Percentiles rank a stretch among this genome's conserved stretches.
phyloP scores from a whole-genome alignment of 1,139 yeast species.

The Debaryomyces subglobosus region DNA sequence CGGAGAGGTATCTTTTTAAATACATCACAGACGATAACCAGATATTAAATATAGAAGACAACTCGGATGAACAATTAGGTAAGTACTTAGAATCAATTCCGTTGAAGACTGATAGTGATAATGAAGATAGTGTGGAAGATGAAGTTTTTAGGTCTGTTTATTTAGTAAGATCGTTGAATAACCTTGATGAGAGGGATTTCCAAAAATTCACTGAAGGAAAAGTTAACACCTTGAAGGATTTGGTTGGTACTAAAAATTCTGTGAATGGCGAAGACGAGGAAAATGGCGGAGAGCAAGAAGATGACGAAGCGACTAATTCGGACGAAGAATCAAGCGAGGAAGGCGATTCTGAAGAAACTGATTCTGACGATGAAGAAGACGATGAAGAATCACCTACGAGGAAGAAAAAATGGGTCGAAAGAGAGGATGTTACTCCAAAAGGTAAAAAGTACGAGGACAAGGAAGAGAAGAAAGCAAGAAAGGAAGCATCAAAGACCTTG shows the following conservation, averaged over 20 bases:
- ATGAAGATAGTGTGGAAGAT: conserved; percentile 66
- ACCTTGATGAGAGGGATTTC: conserved; percentile 85
- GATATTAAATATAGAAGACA: conserved; percentile 38
- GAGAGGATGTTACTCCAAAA: conserved; percentile 40
- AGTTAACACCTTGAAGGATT: conserved; percentile 71
- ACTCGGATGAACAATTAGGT: conserved; percentile 44
- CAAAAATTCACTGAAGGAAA: conserved; percentile 80
- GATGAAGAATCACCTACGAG: conserved; percentile 19
- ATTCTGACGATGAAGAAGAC: conserved; percentile 33
- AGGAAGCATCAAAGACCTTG: conserved; percentile 79
- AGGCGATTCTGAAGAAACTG: conserved; percentile 31
- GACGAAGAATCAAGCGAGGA: conserved; percentile 32
- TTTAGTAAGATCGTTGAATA: conserved; percentile 73
- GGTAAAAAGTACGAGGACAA: conserved; percentile 86
- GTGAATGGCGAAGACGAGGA: conserved; percentile 32
- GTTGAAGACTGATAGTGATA: conserved; percentile 52
- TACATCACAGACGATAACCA: conserved; percentile 58
- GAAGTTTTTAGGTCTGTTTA: conserved; percentile 87
- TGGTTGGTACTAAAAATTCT: conserved; percentile 45
- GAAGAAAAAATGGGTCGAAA: conserved; percentile 47
- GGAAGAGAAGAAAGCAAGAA: conserved; percentile 81
- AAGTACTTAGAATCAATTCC: conserved; percentile 50
- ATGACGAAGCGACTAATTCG: conserved; percentile 31
- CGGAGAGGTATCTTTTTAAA: conserved; percentile 80
- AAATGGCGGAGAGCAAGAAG: conserved; percentile 36